phyloP scores from a whole-genome alignment of 768 basidiomycete genomes.

The Auricularia cornea region DNA sequence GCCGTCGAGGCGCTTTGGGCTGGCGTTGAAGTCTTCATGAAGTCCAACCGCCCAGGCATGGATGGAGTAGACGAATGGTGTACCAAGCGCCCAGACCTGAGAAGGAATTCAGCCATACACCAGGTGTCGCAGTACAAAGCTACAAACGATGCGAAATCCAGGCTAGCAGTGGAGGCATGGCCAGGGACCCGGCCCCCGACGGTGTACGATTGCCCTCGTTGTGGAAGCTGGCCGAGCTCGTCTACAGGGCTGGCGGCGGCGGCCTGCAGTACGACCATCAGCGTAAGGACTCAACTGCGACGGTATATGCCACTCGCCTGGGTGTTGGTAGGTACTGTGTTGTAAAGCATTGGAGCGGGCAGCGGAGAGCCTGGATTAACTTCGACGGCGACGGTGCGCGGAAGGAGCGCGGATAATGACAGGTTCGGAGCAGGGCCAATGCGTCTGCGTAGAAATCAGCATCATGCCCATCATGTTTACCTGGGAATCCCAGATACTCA shows the following conservation, averaged over 20 bases:
- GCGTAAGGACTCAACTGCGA: too few species aligned
- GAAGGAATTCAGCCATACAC: not conserved
- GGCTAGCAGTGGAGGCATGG: not conserved
- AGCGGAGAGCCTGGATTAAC: not conserved
- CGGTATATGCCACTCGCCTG: too few species aligned
- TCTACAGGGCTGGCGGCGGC: not conserved
- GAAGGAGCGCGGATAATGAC: constrained; percentile 13
- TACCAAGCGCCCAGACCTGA: not conserved
- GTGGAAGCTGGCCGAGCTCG: not conserved
- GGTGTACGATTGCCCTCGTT: not conserved
- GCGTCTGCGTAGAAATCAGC: constrained; percentile 27
- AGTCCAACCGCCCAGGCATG: not conserved
- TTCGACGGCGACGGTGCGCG: not conserved
- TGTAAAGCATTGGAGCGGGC: not conserved
- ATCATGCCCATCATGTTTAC: not conserved
- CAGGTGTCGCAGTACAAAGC: too few species aligned
- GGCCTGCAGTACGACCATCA: too few species aligned
- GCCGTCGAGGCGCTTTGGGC: not conserved
- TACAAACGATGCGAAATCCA: not conserved
- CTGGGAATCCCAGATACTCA: constrained; percentile 9
- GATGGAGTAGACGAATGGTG: not conserved
- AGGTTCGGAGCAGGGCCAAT: constrained; percentile 40
- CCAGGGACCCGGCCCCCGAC: not conserved
- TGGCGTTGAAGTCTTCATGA: not conserved
- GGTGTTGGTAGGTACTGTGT: too few species aligned